A percentile compares a stretch with the other conserved stretches of the same genome.
Evolutionary conservation across 2,329 filamentous ascomycete species (phyloP).

Genomic region (Colletotrichum coccodes): DNA sequence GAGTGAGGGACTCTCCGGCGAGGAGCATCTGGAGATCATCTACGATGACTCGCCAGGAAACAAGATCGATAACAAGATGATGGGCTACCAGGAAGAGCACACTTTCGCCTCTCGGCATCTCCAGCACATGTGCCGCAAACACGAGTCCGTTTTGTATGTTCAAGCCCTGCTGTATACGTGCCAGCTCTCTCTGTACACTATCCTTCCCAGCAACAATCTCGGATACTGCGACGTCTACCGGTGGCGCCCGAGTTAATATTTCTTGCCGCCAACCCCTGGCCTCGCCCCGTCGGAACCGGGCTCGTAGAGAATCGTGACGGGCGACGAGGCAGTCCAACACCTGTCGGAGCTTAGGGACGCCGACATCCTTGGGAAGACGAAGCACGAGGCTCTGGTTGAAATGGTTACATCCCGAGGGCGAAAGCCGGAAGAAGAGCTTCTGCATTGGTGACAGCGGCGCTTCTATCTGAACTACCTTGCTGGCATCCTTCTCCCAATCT

Average conservation of each 20-base stretch:
- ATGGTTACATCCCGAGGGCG: background rate
- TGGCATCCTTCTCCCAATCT: too few relatives aligned
- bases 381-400: background rate
- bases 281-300: background rate
- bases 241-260: background rate
- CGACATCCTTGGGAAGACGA: background rate
- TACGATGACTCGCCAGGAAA: constrained; percentile 55
- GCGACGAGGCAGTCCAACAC: background rate
- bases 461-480: too few relatives aligned
- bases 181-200: too few relatives aligned
- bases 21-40: constrained; percentile 20
- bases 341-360: background rate
- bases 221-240: too few relatives aligned
- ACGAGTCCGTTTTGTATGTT: background rate
- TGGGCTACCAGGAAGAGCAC: constrained; percentile 25
- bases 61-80: constrained; percentile 51
- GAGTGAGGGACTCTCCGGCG: background rate
- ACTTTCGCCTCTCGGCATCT: background rate
- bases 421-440: background rate
- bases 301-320: background rate
- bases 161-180: background rate
- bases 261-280: background rate
- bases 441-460: background rate
- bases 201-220: too few relatives aligned
- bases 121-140: background rate